Percentiles rank a stretch among this genome's conserved stretches.
Conservation (phyloP, 805 yeast genomes). For the Candida glaebosa region DNA sequence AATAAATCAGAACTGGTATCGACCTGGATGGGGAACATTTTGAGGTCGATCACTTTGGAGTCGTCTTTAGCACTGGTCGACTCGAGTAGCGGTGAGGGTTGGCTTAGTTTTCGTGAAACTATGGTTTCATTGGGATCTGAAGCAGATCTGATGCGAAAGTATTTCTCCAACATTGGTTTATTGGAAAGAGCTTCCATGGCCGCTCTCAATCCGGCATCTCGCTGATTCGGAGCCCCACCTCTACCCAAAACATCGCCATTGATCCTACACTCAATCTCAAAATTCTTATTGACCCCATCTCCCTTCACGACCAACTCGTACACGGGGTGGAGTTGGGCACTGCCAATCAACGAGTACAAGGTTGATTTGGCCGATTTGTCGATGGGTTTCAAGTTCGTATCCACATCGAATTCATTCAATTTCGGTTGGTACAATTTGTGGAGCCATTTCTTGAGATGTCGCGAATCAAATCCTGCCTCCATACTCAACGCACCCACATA, state of each 20-base stretch:
- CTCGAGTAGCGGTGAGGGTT: slow-evolving; percentile 6
- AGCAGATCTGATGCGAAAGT: slow-evolving; percentile 46
- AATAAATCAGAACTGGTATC: slow-evolving; percentile 19
- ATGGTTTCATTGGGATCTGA: slow-evolving; percentile 17
- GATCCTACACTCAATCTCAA: slow-evolving; percentile 63
- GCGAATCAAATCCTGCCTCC: slow-evolving; percentile 49
- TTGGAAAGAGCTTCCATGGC: slow-evolving; percentile 77
- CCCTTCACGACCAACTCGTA: slow-evolving; percentile 50
- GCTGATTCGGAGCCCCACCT: slow-evolving; percentile 67
- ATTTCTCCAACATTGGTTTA: slow-evolving; percentile 58
- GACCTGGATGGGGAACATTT: slow-evolving; percentile 27
- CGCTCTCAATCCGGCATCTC: slow-evolving; percentile 80
- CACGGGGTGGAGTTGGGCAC: slow-evolving; percentile 59
- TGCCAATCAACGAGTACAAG: slow-evolving; percentile 75
- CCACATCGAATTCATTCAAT: slow-evolving; percentile 29
- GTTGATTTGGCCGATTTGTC: slow-evolving; percentile 72
- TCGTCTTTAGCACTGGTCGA: neutral
- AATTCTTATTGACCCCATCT: slow-evolving; percentile 48
- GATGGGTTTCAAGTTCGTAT: slow-evolving; percentile 35
- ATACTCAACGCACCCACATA: slow-evolving; percentile 80
- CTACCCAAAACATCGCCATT: slow-evolving; percentile 63
- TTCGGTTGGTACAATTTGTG: slow-evolving; percentile 47
- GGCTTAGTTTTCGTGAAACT: slow-evolving; percentile 6
- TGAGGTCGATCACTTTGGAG: neutral
- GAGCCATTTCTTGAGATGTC: slow-evolving; percentile 57